Percentiles rank a stretch among this genome's conserved stretches.
Evolutionary conservation across 73 alveolate genomes (phyloP).

Genomic region (Symbiodinium natans): DNA sequence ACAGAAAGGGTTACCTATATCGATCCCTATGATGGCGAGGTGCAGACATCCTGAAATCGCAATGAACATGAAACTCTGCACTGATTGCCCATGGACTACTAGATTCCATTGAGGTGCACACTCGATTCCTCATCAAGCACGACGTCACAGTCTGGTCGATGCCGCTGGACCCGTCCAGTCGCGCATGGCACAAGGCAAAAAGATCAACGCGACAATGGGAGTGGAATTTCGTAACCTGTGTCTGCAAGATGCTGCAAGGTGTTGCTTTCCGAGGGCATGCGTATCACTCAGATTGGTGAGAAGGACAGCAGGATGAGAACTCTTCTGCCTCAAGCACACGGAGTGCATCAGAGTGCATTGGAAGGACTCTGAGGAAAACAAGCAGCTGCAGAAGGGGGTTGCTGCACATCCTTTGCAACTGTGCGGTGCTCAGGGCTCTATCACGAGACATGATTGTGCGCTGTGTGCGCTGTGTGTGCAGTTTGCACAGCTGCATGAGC

Average conservation of each 20-base stretch:
- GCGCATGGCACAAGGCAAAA: constrained; percentile 52
- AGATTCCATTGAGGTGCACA: constrained; percentile 34
- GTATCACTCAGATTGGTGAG: constrained; percentile 64
- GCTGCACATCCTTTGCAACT: constrained; percentile 54
- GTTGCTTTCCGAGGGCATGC: constrained; percentile 62
- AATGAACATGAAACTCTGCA: not conserved
- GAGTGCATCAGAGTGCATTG: not conserved
- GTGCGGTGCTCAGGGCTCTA: not conserved
- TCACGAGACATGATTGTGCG: no score
- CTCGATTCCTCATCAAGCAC: constrained; percentile 31
- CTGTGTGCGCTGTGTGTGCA: no score
- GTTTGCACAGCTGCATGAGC: not conserved
- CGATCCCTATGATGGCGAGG: constrained; percentile 45
- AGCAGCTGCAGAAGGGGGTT: constrained; percentile 52
- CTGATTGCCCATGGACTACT: not conserved
- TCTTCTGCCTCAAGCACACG: not conserved
- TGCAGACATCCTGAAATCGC: not conserved
- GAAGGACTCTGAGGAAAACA: constrained; percentile 65
- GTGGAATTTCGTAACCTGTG: not conserved
- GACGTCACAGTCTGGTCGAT: constrained; percentile 82
- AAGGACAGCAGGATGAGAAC: not conserved
- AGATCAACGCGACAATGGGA: not conserved
- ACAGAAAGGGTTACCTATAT: constrained; percentile 54
- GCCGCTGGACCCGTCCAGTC: constrained; percentile 55
- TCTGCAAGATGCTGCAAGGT: not conserved